A percentile compares a stretch with the other conserved stretches of the same genome.
Evolutionary conservation across 2,329 filamentous ascomycete species (phyloP).

Genomic region (Allantophomopsis lycopodina): DNA sequence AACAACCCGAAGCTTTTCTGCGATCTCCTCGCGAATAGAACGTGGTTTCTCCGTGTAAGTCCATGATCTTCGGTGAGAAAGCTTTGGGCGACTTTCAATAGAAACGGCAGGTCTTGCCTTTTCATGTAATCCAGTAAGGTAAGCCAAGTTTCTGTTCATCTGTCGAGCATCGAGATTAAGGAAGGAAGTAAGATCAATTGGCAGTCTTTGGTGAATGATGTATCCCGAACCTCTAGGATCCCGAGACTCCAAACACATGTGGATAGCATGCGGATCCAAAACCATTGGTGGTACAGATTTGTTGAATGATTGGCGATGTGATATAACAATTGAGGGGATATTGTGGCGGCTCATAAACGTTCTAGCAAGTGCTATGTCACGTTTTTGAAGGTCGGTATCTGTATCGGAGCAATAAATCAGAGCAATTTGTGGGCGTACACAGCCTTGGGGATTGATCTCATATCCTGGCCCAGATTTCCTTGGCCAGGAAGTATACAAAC

Average conservation of each 20-base stretch:
- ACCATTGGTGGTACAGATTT: slow-evolving; percentile 19
- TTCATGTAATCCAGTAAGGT: slow-evolving; percentile 24
- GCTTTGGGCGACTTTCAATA: slow-evolving; percentile 1
- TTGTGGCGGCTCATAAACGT: slow-evolving; percentile 31
- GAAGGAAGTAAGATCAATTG: slow-evolving; percentile 33
- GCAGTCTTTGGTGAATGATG: slow-evolving; percentile 25
- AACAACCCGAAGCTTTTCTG: slow-evolving; percentile 2
- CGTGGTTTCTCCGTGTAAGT: slow-evolving; percentile 7
- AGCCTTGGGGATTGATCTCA: too few relatives aligned
- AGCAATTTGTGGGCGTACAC: slow-evolving; percentile 29
- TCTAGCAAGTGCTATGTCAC: slow-evolving; percentile 27
- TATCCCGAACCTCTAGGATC: slow-evolving; percentile 20
- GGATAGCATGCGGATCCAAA: slow-evolving; percentile 26
- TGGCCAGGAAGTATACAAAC: slow-evolving; percentile 22
- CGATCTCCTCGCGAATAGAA: slow-evolving; percentile 4
- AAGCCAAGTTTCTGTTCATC: slow-evolving; percentile 38
- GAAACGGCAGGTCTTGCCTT: not conserved
- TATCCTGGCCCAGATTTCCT: too few relatives aligned
- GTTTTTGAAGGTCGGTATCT: slow-evolving; percentile 23
- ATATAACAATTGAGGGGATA: slow-evolving; percentile 33
- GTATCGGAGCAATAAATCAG: slow-evolving; percentile 32
- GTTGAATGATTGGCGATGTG: slow-evolving; percentile 25
- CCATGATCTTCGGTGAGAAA: slow-evolving; percentile 10
- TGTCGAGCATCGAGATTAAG: slow-evolving; percentile 35
- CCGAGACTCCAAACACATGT: slow-evolving; percentile 30